phyloP scores from a whole-genome alignment of 768 basidiomycete species.

The Russula sp. region DNA sequence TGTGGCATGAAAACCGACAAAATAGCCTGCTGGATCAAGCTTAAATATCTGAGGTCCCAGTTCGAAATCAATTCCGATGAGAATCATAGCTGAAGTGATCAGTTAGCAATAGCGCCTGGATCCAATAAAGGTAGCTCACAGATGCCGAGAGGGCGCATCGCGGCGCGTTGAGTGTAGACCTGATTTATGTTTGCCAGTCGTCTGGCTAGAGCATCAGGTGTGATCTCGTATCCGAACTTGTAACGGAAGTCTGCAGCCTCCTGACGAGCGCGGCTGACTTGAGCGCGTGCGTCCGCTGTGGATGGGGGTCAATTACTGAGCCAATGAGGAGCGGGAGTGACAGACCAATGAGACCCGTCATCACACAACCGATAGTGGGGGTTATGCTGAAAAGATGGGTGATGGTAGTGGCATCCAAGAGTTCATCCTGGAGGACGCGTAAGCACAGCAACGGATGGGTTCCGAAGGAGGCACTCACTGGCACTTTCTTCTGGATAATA shows the following conservation, averaged over 20 bases:
- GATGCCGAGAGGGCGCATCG: constrained; percentile 94
- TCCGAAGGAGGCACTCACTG: constrained; percentile 41
- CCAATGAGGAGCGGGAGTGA: constrained; percentile 4
- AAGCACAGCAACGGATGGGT: not conserved
- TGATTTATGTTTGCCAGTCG: constrained; percentile 97
- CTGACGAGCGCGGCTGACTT: constrained; percentile 75
- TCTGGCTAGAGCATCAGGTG: constrained; percentile 91
- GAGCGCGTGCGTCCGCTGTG: constrained; percentile 85
- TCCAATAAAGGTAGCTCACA: constrained; percentile 44
- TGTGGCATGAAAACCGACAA: constrained; percentile 96
- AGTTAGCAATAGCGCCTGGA: not conserved
- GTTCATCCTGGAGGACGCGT: constrained; percentile 68
- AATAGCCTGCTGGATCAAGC: constrained; percentile 97
- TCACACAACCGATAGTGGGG: constrained; percentile 92
- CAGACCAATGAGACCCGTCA: constrained; percentile 94
- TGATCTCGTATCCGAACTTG: constrained; percentile 98
- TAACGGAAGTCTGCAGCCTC: constrained; percentile 93
- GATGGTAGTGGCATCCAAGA: constrained; percentile 88
- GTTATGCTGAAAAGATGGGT: constrained; percentile 96
- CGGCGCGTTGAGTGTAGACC: constrained; percentile 96
- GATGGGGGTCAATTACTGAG: not conserved
- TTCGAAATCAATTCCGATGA: constrained; percentile 89
- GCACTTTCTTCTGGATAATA: constrained; percentile 97
- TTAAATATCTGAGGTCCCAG: constrained; percentile 96
- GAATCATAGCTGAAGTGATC: constrained; percentile 69